A percentile compares a stretch with the other conserved stretches of the same genome.
phyloP scores from a whole-genome alignment of 2,329 filamentous ascomycete species.

The Microsporum canis region DNA sequence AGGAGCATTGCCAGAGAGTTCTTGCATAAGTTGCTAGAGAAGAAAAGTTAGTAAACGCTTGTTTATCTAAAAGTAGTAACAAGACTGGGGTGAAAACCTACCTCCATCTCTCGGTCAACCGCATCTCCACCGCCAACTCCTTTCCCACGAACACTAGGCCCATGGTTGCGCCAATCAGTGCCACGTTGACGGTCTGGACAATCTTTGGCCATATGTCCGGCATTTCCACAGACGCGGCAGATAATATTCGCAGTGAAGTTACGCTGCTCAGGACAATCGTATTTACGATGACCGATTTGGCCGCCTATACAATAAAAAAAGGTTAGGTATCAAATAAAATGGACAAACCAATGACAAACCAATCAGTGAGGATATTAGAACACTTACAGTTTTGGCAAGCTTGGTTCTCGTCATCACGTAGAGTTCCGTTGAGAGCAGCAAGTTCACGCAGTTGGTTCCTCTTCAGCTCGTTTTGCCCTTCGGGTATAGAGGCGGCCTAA shows the following conservation, averaged over 20 bases:
- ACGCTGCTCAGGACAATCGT: conserved; percentile 92
- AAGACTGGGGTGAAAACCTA: conserved; percentile 37
- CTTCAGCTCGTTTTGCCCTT: conserved; percentile 98
- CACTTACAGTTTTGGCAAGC: conserved; percentile 85
- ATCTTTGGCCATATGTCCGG: conserved; percentile 95
- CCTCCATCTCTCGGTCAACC: conserved; percentile 90
- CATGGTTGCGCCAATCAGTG: conserved; percentile 80
- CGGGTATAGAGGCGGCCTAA: conserved; percentile 92
- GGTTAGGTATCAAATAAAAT: conserved; percentile 8
- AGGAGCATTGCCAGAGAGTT: conserved; percentile 66
- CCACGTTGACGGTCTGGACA: conserved; percentile 91
- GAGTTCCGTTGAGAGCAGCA: conserved; percentile 93
- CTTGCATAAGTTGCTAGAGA: conserved; percentile 83
- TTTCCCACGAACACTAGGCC: conserved; percentile 32
- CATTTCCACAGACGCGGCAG: conserved; percentile 94
- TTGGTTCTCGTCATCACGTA: conserved; percentile 98
- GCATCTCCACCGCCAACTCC: conserved; percentile 64
- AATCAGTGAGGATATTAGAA: conserved; percentile 2
- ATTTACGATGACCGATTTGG: conserved; percentile 97
- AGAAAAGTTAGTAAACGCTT: conserved; percentile 17
- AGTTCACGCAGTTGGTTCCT: conserved; percentile 96
- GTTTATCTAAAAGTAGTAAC: not conserved
- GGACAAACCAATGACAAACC: not conserved
- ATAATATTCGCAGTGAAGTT: conserved; percentile 99
- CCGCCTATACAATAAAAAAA: conserved; percentile 44